Percentiles rank a stretch among this genome's conserved stretches.
Evolutionary conservation across 2,329 filamentous ascomycete genomes (phyloP).

Genomic region (Penicillium vulpinum): DNA sequence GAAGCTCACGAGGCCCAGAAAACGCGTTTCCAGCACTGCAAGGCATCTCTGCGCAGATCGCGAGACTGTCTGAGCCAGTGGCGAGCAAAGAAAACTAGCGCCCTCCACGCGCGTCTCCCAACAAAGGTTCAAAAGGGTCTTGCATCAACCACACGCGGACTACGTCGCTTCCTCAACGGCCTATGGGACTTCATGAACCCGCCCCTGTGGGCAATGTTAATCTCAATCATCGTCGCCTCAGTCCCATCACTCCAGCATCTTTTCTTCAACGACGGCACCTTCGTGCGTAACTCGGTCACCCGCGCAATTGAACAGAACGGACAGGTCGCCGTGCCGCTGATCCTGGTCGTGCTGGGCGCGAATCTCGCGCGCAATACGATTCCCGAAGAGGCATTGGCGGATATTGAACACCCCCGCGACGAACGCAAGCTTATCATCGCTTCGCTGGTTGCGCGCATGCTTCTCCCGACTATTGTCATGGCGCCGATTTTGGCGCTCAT

Average conservation of each 20-base stretch:
- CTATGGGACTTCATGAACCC: constrained; percentile 97
- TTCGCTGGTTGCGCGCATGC: constrained; percentile 83
- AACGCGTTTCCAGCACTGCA: constrained; percentile 33
- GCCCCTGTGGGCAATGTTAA: constrained; percentile 93
- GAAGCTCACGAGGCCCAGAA: constrained; percentile 26
- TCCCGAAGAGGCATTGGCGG: constrained; percentile 62
- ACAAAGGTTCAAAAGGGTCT: constrained; percentile 53
- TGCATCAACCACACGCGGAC: constrained; percentile 42
- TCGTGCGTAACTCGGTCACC: constrained; percentile 90
- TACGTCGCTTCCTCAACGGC: constrained; percentile 61
- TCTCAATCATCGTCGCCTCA: constrained; percentile 86
- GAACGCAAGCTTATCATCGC: constrained; percentile 81
- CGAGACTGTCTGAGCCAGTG: constrained; percentile 19
- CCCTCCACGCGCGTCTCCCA: constrained; percentile 54
- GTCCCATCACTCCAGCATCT: constrained; percentile 76
- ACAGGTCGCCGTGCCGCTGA: constrained; percentile 89
- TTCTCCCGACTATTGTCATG: constrained; percentile 89
- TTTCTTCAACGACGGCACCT: constrained; percentile 87
- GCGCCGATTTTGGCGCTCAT: constrained; percentile 81
- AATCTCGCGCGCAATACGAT: constrained; percentile 92
- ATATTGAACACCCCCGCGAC: constrained; percentile 67
- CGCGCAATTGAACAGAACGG: constrained; percentile 82
- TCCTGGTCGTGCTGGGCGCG: constrained; percentile 90
- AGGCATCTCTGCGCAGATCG: constrained; percentile 23
- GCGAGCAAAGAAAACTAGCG: constrained; percentile 24